A percentile compares a stretch with the other conserved stretches of the same genome.
Conservation (phyloP, 2,329 filamentous ascomycete genomes). For the Trichoderma sp. region DNA sequence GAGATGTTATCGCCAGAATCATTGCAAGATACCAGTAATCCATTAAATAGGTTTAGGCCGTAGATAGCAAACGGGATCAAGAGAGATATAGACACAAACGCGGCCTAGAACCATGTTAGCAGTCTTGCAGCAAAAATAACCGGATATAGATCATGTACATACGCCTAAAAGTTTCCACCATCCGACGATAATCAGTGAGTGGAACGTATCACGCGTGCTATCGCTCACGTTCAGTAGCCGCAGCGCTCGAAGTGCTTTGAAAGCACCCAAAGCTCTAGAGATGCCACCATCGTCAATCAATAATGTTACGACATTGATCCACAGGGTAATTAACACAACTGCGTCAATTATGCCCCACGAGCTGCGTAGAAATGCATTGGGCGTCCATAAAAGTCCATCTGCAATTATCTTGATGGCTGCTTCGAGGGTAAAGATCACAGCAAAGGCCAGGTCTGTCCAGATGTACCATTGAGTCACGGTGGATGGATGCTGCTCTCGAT, state of each 20-base stretch:
- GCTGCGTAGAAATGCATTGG: constrained; percentile 94
- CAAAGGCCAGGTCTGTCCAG: constrained; percentile 89
- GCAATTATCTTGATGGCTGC: constrained; percentile 90
- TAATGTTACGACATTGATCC: constrained; percentile 89
- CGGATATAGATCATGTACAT: constrained; percentile 39
- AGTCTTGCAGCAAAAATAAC: neutral
- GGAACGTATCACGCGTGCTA: constrained; percentile 92
- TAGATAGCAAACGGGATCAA: constrained; percentile 97
- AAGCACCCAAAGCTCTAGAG: constrained; percentile 88
- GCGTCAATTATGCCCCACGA: constrained; percentile 97
- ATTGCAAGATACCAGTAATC: constrained; percentile 78
- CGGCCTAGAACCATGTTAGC: constrained; percentile 54
- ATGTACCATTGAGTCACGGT: constrained; percentile 85
- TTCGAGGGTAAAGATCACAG: constrained; percentile 81
- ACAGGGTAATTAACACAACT: constrained; percentile 86
- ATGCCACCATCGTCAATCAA: constrained; percentile 80
- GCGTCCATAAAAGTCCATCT: constrained; percentile 94
- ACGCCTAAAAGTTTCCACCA: constrained; percentile 91
- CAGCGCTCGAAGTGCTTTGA: constrained; percentile 92
- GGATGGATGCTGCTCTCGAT: constrained; percentile 65
- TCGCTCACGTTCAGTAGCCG: constrained; percentile 94
- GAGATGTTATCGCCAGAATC: constrained; percentile 50
- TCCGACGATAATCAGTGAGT: constrained; percentile 90
- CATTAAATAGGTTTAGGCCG: constrained; percentile 88
- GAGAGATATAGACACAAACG: constrained; percentile 90